Percentiles rank a stretch among this genome's conserved stretches.
Conservation (phyloP, 2,329 filamentous ascomycete genomes). For the Trichoderma cornu-damae region DNA sequence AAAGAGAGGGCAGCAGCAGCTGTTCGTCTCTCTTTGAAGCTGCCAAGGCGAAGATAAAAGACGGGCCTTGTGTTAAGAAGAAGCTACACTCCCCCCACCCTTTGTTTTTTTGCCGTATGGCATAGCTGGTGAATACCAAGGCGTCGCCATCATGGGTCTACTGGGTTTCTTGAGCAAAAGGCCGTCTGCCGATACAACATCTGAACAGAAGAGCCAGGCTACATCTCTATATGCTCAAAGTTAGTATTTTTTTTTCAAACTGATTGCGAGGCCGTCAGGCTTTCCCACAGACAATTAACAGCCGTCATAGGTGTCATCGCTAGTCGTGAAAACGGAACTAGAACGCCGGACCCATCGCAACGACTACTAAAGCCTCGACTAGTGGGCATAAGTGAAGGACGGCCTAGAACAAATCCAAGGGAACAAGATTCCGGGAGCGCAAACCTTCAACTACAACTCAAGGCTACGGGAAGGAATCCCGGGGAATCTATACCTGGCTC, state of each 20-base stretch:
- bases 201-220: not conserved
- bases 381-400: slow-evolving; percentile 10
- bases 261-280: no score
- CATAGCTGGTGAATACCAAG: not conserved
- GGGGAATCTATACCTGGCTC: not conserved
- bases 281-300: not conserved
- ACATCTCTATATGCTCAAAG: not conserved
- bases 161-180: slow-evolving; percentile 16
- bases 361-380: slow-evolving; percentile 14
- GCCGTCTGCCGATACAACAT: slow-evolving; percentile 8
- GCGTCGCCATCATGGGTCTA: slow-evolving; percentile 17
- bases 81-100: no score
- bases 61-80: not conserved
- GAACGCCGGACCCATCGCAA: slow-evolving; percentile 8
- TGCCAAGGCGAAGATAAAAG: not conserved
- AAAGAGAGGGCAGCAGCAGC: not conserved
- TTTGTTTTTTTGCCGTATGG: slow-evolving; percentile 7
- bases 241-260: no score
- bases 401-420: not conserved
- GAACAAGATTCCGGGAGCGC: not conserved
- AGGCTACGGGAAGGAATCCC: not conserved
- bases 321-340: slow-evolving; percentile 5
- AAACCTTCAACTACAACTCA: not conserved
- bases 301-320: not conserved
- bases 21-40: not conserved